phyloP scores from a whole-genome alignment of 768 basidiomycete species.

The Lactarius indigo region DNA sequence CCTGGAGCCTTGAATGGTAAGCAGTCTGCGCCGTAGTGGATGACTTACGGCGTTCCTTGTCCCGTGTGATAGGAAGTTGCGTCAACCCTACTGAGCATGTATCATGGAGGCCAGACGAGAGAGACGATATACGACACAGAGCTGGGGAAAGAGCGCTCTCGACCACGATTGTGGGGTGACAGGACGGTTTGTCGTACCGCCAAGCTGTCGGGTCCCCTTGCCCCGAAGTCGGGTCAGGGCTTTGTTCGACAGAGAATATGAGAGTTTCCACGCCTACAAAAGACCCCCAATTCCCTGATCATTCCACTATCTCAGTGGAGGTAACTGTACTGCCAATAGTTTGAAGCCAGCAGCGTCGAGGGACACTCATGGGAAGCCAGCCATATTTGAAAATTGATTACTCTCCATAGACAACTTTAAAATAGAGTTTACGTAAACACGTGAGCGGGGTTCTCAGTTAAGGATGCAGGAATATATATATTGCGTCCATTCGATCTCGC shows the following conservation, averaged over 20 bases:
- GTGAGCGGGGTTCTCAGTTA: not conserved
- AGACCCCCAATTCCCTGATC: not conserved
- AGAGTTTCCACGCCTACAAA: not conserved
- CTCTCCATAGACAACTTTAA: slow-evolving; percentile 10
- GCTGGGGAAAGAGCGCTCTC: not conserved
- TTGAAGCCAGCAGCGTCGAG: not conserved
- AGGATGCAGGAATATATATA: not conserved
- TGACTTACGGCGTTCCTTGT: not conserved
- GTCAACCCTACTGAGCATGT: not conserved
- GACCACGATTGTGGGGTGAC: not conserved
- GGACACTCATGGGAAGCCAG: not conserved
- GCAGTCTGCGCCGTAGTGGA: not conserved
- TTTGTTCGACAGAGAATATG: not conserved
- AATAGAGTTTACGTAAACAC: slow-evolving; percentile 18
- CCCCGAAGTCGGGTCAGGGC: not conserved
- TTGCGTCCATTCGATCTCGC: not conserved
- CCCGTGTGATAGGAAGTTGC: not conserved
- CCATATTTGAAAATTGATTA: slow-evolving; percentile 1
- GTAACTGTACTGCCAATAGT: not conserved
- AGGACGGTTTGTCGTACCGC: not conserved
- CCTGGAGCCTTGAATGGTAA: not conserved
- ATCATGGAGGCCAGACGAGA: not conserved
- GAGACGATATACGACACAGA: not conserved
- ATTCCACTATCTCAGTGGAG: not conserved
- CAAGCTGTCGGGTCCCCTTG: not conserved